These are phyloP conservation scores for Beauveria scarabaeidicola DNA, from an alignment of 2,329 filamentous ascomycete species.

Conservation along the genomic window DNA sequence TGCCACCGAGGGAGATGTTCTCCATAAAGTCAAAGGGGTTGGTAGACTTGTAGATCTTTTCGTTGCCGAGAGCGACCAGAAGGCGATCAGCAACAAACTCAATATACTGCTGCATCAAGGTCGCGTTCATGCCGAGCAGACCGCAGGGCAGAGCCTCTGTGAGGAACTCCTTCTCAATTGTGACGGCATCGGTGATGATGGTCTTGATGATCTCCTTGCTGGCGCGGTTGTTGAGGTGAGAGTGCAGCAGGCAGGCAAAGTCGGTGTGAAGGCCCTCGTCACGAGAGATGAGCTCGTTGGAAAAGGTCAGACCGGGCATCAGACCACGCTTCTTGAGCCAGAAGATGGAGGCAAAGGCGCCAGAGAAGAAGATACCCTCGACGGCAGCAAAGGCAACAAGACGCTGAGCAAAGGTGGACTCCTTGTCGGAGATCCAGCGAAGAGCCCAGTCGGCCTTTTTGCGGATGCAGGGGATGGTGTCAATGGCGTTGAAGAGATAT, in stretches of 20 bases:
- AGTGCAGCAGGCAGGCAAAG: conserved; percentile 95
- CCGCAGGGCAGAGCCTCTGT: conserved; percentile 89
- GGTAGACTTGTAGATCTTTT: conserved; percentile 82
- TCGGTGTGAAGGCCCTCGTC: conserved; percentile 99
- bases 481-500: conserved; percentile 97
- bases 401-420: conserved; percentile 91
- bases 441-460: conserved; percentile 99
- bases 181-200: conserved; percentile 90
- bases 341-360: conserved; percentile 98
- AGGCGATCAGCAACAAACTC: conserved; percentile 98
- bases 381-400: conserved; percentile 95
- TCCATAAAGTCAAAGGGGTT: conserved; percentile 99
- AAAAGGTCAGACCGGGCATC: conserved; percentile 97
- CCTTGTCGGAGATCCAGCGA: conserved; percentile 85
- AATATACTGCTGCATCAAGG: conserved; percentile 99
- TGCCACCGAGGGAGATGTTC: conserved; percentile 96
- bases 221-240: conserved; percentile 90
- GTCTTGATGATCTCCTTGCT: conserved; percentile 70
- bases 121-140: conserved; percentile 94
- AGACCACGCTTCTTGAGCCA: conserved; percentile 99
- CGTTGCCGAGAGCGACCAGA: conserved; percentile 83
- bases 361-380: conserved; percentile 99
- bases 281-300: conserved; percentile 98
- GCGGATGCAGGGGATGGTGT: conserved; percentile 96
- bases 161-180: conserved; percentile 95